A percentile compares a stretch with the other conserved stretches of the same genome.
Conservation (phyloP, 441 rosid species). For the Eutrema salsugineum region DNA sequence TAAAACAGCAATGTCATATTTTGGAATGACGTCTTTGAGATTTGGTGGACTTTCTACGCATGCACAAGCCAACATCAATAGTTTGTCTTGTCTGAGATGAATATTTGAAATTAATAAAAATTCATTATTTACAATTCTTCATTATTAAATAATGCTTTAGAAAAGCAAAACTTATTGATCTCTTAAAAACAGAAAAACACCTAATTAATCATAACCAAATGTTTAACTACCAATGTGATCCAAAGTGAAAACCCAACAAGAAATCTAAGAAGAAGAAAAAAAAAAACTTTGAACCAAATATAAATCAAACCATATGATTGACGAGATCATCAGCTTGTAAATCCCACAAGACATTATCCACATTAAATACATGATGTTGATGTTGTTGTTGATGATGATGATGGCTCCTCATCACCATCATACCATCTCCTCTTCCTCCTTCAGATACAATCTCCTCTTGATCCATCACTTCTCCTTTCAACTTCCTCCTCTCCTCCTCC, state of each 20-base stretch:
- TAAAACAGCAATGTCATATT: too few relatives aligned
- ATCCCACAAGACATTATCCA: conserved; percentile 37
- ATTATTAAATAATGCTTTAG: background rate
- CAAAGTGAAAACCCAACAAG: conserved; percentile 1
- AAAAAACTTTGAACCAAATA: background rate
- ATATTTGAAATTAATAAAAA: background rate
- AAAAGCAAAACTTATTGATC: conserved; percentile 15
- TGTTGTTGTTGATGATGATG: conserved; percentile 16
- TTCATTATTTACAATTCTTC: conserved; percentile 13
- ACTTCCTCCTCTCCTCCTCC: conserved; percentile 31
- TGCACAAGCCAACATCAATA: background rate
- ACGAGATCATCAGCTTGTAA: conserved; percentile 34
- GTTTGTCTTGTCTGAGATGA: background rate
- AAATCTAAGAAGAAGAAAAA: conserved; percentile 5
- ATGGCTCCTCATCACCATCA: conserved; percentile 24
- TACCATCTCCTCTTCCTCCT: conserved; percentile 25
- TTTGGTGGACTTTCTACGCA: too few relatives aligned
- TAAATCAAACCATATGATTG: conserved; percentile 35
- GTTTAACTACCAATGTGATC: conserved; percentile 14
- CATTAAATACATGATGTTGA: conserved; percentile 29
- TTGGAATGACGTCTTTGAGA: too few relatives aligned
- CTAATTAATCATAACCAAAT: conserved; percentile 11
- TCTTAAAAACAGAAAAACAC: background rate
- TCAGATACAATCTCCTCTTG: conserved; percentile 28
- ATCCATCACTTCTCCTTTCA: conserved; percentile 30